phyloP scores from a whole-genome alignment of 192 early-diverging fungal genomes.

The Podila horticola region DNA sequence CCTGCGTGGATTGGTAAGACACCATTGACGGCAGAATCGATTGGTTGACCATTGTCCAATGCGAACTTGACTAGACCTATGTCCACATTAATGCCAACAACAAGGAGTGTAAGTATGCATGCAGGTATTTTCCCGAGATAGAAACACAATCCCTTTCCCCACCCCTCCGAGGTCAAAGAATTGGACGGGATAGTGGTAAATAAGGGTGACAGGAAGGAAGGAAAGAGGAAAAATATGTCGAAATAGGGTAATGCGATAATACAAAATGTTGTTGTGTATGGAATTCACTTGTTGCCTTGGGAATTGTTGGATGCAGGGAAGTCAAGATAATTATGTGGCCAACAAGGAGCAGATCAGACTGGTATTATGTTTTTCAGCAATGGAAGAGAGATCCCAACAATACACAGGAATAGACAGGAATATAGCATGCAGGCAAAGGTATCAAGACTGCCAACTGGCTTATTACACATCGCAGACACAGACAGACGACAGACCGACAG shows the following conservation, averaged over 20 bases:
- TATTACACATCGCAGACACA: too few species aligned
- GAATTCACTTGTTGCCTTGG: not conserved
- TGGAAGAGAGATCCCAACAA: not conserved
- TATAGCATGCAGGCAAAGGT: not conserved
- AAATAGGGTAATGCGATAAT: not conserved
- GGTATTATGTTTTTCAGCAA: not conserved
- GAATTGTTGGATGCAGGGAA: not conserved
- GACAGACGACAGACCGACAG: too few species aligned
- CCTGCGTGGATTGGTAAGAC: constrained; percentile 73
- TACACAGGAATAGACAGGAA: not conserved
- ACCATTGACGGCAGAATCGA: constrained; percentile 76
- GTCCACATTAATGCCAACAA: constrained; percentile 6
- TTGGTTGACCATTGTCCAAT: constrained; percentile 74
- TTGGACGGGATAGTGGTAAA: not conserved
- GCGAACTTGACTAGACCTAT: constrained; percentile 72
- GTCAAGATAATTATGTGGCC: not conserved
- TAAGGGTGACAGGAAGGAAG: not conserved
- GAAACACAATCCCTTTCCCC: constrained; percentile 2
- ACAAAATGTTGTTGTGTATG: not conserved
- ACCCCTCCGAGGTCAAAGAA: not conserved
- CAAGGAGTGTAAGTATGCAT: constrained; percentile 3
- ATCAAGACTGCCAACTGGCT: too few species aligned
- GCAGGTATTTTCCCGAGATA: not conserved
- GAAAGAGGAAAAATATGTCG: not conserved
- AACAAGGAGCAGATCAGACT: not conserved